Conservation (phyloP, 2,329 filamentous ascomycete genomes). For the Hypoxylon rubiginosum region DNA sequence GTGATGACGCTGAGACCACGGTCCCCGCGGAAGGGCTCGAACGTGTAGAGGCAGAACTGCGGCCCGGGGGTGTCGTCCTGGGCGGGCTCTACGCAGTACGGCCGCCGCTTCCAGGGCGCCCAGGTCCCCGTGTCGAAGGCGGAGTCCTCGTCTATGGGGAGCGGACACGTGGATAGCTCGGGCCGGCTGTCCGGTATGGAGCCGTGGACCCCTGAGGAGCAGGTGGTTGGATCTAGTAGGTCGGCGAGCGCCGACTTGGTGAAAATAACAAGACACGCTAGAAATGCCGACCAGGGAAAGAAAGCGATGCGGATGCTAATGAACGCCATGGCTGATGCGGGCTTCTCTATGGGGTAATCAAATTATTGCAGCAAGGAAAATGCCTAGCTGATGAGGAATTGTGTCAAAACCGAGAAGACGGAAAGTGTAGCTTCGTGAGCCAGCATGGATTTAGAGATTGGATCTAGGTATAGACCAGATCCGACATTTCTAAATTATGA, state of each 20-base stretch:
- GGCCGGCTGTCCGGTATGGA: neutral
- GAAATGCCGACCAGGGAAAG: neutral
- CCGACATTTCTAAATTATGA: neutral
- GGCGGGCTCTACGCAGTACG: slow-evolving; percentile 37
- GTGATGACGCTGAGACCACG: slow-evolving; percentile 31
- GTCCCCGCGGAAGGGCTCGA: slow-evolving; percentile 37
- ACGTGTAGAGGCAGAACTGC: slow-evolving; percentile 36
- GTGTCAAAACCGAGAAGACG: neutral
- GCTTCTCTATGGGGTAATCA: neutral
- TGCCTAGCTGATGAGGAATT: neutral
- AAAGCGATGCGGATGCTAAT: neutral
- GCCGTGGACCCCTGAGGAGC: slow-evolving; percentile 3
- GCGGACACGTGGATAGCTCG: slow-evolving; percentile 20
- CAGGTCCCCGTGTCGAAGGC: slow-evolving; percentile 31
- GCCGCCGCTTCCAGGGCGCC: slow-evolving; percentile 35
- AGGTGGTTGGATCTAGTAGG: slow-evolving; percentile 11
- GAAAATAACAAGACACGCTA: neutral
- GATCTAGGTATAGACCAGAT: neutral
- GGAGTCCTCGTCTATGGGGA: slow-evolving; percentile 33
- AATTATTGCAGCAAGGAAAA: neutral
- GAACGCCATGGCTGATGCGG: slow-evolving; percentile 5
- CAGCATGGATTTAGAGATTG: neutral
- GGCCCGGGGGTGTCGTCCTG: slow-evolving; percentile 21
- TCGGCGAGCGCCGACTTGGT: neutral
- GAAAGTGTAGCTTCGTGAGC: neutral